These are phyloP conservation scores for Bryoerythrophyllum caledonicum DNA, from an alignment of 225 moss, liverwort and hornwort genomes.

Conservation along the genomic window DNA sequence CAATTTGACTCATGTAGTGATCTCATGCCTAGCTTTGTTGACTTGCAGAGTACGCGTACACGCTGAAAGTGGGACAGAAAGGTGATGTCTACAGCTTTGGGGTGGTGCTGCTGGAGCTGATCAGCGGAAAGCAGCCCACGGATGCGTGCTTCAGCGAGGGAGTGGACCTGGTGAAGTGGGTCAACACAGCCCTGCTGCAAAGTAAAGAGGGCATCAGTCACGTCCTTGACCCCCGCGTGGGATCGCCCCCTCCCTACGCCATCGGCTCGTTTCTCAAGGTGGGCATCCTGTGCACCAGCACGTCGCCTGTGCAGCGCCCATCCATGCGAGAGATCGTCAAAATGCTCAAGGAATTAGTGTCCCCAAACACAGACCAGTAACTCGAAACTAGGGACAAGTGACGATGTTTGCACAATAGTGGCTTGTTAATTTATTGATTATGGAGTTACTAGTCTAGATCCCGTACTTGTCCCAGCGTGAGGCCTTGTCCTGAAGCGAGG, in stretches of 20 bases:
- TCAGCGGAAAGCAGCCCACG: conserved; percentile 55
- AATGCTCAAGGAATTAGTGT: conserved; percentile 47
- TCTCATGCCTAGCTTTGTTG: conserved; percentile 24
- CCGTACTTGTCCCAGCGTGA: too few relatives aligned
- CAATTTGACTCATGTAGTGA: not conserved
- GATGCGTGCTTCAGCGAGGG: conserved; percentile 45
- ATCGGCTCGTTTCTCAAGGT: conserved; percentile 37
- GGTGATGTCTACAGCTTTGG: conserved; percentile 68
- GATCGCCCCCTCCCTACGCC: conserved; percentile 27
- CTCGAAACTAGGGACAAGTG: too few relatives aligned
- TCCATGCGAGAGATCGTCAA: conserved; percentile 63
- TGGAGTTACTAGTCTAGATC: too few relatives aligned
- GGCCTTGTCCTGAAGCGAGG: too few relatives aligned
- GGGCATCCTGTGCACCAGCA: conserved; percentile 45
- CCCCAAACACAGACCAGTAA: conserved; percentile 23
- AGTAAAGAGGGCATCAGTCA: conserved; percentile 31
- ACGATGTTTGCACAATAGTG: too few relatives aligned
- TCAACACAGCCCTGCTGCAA: conserved; percentile 30
- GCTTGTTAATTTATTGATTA: too few relatives aligned
- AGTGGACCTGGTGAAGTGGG: conserved; percentile 59
- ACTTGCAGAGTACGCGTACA: conserved; percentile 61
- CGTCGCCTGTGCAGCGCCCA: conserved; percentile 42
- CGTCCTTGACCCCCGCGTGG: conserved; percentile 47
- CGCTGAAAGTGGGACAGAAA: conserved; percentile 62
- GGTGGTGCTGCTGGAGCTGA: conserved; percentile 58